A percentile compares a stretch with the other conserved stretches of the same genome.
phyloP scores from a whole-genome alignment of 2,329 filamentous ascomycete genomes.

The Pezicula carpinea region DNA sequence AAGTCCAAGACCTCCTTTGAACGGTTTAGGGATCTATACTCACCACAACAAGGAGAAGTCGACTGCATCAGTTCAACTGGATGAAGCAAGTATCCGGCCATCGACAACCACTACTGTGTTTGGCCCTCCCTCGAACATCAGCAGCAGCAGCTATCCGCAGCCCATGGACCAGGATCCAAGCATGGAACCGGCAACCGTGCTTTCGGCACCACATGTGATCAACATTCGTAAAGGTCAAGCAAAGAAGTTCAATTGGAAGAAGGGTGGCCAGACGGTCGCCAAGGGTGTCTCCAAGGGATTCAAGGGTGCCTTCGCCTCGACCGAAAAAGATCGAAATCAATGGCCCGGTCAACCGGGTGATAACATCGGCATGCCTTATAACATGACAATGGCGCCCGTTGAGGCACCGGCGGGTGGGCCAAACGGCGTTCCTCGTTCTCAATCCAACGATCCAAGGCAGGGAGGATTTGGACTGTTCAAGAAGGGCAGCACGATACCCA shows the following conservation, averaged over 20 bases:
- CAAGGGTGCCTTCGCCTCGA: slow-evolving; percentile 71
- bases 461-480: slow-evolving; percentile 67
- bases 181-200: slow-evolving; percentile 27
- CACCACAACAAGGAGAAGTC: slow-evolving; percentile 46
- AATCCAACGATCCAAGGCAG: slow-evolving; percentile 21
- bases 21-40: slow-evolving; percentile 61
- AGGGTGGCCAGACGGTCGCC: slow-evolving; percentile 86
- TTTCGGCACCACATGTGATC: slow-evolving; percentile 74
- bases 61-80: slow-evolving; percentile 24
- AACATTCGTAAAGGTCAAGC: slow-evolving; percentile 87
- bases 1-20: slow-evolving; percentile 37
- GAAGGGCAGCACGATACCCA: slow-evolving; percentile 37
- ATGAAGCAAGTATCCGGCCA: slow-evolving; percentile 34
- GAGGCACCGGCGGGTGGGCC: slow-evolving; percentile 35
- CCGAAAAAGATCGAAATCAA: slow-evolving; percentile 48
- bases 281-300: slow-evolving; percentile 93
- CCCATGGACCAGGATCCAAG: slow-evolving; percentile 29
- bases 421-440: slow-evolving; percentile 18
- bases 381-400: slow-evolving; percentile 56
- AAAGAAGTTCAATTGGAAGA: slow-evolving; percentile 99
- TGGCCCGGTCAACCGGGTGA: slow-evolving; percentile 54
- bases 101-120: slow-evolving; percentile 33
- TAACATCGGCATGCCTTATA: slow-evolving; percentile 66
- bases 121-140: slow-evolving; percentile 10
- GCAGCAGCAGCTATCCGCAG: slow-evolving; percentile 23